phyloP scores from a whole-genome alignment of 2,329 filamentous ascomycete genomes.

The Dryadomyces quercivorus region DNA sequence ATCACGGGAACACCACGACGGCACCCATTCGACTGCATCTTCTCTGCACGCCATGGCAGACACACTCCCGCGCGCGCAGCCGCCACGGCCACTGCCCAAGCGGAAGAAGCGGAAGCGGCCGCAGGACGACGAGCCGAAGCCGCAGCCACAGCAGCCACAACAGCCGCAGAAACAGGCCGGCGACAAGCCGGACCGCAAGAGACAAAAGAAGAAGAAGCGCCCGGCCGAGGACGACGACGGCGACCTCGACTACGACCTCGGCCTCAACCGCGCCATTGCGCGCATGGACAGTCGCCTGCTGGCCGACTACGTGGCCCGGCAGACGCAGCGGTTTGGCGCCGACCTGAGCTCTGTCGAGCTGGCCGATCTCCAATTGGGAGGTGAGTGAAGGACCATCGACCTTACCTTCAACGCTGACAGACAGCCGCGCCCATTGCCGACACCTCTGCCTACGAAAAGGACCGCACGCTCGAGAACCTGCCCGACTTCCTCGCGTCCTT shows the following conservation, averaged over 20 bases:
- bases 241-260: conserved; percentile 53
- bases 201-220: conserved; percentile 5
- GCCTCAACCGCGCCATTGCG: conserved; percentile 68
- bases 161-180: neutral
- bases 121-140: neutral
- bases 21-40: too few relatives aligned
- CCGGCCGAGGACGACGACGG: conserved; percentile 24
- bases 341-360: conserved; percentile 77
- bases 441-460: conserved; percentile 53
- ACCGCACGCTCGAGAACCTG: conserved; percentile 59
- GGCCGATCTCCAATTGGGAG: conserved; percentile 67
- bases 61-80: neutral
- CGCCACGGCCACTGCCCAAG: neutral
- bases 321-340: conserved; percentile 63
- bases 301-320: conserved; percentile 74
- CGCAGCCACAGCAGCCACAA: neutral
- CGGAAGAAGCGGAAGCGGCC: neutral
- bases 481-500: conserved; percentile 66
- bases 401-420: neutral
- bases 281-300: conserved; percentile 74
- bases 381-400: conserved; percentile 29
- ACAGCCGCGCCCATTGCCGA: conserved; percentile 50
- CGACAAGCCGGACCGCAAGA: conserved; percentile 3
- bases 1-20: neutral
- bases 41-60: neutral